These are phyloP conservation scores for Geranium brycei DNA, from an alignment of 345 rosid species.

Conservation along the genomic window DNA sequence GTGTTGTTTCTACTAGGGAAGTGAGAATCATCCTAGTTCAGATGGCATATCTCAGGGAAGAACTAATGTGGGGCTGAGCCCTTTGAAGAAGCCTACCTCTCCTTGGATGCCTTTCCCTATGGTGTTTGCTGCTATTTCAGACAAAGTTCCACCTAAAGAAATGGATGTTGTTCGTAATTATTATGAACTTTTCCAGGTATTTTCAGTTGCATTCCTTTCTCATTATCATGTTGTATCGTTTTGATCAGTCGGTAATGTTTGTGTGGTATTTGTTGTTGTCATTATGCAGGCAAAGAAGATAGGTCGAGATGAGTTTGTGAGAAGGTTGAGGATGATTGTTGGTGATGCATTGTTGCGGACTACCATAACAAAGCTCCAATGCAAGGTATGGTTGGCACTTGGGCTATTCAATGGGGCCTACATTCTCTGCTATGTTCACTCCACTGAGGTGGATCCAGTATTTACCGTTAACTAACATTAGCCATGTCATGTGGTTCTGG, in stretches of 20 bases:
- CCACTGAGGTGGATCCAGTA: too few species aligned
- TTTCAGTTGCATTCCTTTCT: background rate
- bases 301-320: conserved; percentile 57
- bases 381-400: too few species aligned
- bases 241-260: too few species aligned
- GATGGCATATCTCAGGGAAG: conserved; percentile 35
- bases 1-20: conserved; percentile 16
- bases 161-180: conserved; percentile 42
- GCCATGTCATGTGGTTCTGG: too few species aligned
- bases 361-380: conserved; percentile 32
- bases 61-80: conserved; percentile 45
- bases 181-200: conserved; percentile 63
- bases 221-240: too few species aligned
- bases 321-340: conserved; percentile 44
- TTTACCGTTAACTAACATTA: too few species aligned
- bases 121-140: conserved; percentile 76
- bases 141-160: conserved; percentile 37
- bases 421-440: too few species aligned
- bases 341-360: conserved; percentile 71
- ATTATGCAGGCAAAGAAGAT: conserved; percentile 43
- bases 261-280: too few species aligned
- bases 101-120: conserved; percentile 93
- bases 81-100: conserved; percentile 50
- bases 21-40: conserved; percentile 13
- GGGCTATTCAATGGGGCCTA: too few species aligned